Evolutionary conservation across 1,284 basidiomycete genomes (phyloP), one percentile per base, ranked within the genome.

Genomic region (Pyrrhoderma lamaoense): DNA sequence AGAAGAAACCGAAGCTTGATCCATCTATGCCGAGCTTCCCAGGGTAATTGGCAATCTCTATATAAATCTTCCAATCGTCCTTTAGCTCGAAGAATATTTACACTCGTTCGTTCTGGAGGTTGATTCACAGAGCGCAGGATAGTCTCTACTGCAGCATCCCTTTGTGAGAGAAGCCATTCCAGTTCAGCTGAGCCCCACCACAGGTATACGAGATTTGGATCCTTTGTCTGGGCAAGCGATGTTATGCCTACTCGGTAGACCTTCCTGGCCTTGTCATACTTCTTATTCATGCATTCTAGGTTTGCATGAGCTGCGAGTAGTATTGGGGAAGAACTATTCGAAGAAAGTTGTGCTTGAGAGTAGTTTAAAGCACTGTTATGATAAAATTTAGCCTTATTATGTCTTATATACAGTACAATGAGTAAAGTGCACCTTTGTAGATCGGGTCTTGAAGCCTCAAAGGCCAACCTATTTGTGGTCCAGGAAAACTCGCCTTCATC

Each of bases 111-210:
- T 7, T 67, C 62, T 21, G 76, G 76, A 51, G 77, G 68, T 25
- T 79, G 68, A 3, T 72, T 75, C 9, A 71, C 75, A 14, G 79
- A 73, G n/a, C 68, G 73, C 43, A 82, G 61, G 34, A 82, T 69
- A 39, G 83, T 69, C 38, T 72, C 65, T 22, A 79, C 62, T 9
- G 81, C 75, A 35, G 71, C 70, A 37, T 77, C 74, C 16, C 67
- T 58, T 31, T 73, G 61, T 0, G 77, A 75, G 9, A 72, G 67
- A n/a, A 89, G 66, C 85, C 85, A 93, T 65, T 95, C 92, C 77
- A 93, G 78, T 62, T 93, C 86, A 0, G 86, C 88, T 90, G 91
- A 96, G 45, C 86, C 80, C 70, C 85, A 89, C 86, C 89, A 93
- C 38, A 96, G 62, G 55, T 69, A 68, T 16, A 72, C 69, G n/a